phyloP scores from a whole-genome alignment of 768 basidiomycete species.

The Xanthoconium stramineum region DNA sequence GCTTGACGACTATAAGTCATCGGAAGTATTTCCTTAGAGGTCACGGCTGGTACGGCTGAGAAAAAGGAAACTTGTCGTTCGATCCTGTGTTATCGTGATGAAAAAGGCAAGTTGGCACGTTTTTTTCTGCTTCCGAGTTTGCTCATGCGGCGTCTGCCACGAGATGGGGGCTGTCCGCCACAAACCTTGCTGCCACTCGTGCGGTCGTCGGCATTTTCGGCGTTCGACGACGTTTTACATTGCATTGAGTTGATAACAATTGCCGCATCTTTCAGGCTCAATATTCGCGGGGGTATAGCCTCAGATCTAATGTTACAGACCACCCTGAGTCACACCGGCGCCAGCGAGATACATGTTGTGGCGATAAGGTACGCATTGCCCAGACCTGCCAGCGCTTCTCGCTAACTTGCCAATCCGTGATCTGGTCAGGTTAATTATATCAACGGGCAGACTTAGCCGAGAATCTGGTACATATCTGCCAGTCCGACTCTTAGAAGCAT shows the following conservation, averaged over 20 bases:
- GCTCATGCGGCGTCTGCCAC: conserved; percentile 1
- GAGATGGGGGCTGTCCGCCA: not conserved
- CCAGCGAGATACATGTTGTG: not conserved
- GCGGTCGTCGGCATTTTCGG: not conserved
- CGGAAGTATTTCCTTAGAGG: not conserved
- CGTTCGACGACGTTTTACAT: not conserved
- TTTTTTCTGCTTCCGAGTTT: not conserved
- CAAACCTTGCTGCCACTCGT: not conserved
- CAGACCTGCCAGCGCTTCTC: not conserved
- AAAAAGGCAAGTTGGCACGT: not conserved
- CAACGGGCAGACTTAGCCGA: not conserved
- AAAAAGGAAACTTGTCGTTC: not conserved
- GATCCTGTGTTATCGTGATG: not conserved
- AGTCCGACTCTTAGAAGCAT: not conserved
- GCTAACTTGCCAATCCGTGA: not conserved
- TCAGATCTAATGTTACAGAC: not conserved
- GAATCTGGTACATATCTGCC: not conserved
- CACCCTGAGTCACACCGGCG: conserved; percentile 1
- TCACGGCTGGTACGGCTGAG: not conserved
- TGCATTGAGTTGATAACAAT: conserved; percentile 1
- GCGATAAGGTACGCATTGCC: conserved; percentile 1
- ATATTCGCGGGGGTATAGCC: not conserved
- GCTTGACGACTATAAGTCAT: not conserved
- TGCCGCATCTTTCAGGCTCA: not conserved
- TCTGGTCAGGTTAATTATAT: not conserved